Base-by-base conservation (phyloP, 176 grass and related monocot genomes). In the Lolium perenne region DNA sequence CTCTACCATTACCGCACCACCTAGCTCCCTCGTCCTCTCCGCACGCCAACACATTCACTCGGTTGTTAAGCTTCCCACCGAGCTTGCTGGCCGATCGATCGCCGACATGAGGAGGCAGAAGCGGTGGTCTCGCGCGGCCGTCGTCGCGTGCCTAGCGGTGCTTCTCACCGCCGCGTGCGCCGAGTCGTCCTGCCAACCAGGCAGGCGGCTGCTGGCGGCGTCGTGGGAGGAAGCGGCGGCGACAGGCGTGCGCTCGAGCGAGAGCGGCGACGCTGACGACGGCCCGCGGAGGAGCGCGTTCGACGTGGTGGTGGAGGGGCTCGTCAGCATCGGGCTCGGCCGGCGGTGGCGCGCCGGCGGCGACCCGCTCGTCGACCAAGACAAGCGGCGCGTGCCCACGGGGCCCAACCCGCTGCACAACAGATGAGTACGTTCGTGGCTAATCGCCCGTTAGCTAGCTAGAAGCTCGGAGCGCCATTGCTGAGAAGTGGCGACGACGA, bases 321-420 rank as follows among this genome's bases (percentile, higher is more conserved):
- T 91, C 29, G 76, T 86, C 25, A 77, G 76, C 63, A 70, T 89
- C 80, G 87, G 85, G 45, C 66, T 88, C 6, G 77, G 87, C 22
- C 59, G 82, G 0, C 86, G 90, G 77, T 91, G 90, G 86, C 82
- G 86, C 35, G 83, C 79, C 64, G 84, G 61, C 40, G 71, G 62
- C 22, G 86, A 18, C 41, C 67, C 54, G 25, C 63, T 88, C 23
- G 68, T 88, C 13, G 90, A 90, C 67, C 75, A 80, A n/a, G 93
- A 92, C 58, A 92, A 81, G 93, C 74, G 93, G 16, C 90, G 90
- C 58, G 93, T 94, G 77, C 93, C 93, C 35, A 94, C 90, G 82
- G 93, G 93, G 18, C 90, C 93, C 77, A 94, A 94, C 78, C 93
- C 93, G 22, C 62, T 94, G 85, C 93, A 94, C 78, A 94, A 94